Percentiles rank a stretch among this genome's conserved stretches.
Conservation (phyloP, 1,284 basidiomycete genomes). For the Golubevia pallescens region DNA sequence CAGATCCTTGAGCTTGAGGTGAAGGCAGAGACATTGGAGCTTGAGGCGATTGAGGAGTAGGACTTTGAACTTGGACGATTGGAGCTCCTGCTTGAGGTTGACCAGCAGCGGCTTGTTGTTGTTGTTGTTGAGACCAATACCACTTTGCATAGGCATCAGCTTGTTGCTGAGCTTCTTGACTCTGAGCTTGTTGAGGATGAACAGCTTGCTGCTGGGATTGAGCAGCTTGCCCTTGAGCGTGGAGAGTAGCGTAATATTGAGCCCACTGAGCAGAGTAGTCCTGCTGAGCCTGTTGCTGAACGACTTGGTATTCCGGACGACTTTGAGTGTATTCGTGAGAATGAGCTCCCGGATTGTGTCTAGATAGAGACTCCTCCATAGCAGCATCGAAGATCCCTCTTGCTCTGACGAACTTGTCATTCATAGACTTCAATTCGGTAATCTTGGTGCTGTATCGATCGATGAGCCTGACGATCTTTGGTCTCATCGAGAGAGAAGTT, state of each 20-base stretch:
- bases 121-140: conserved; percentile 16
- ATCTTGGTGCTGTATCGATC: conserved; percentile 77
- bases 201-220: conserved; percentile 7
- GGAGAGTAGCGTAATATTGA: conserved; percentile 9
- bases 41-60: neutral
- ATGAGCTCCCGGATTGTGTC: conserved; percentile 69
- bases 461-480: conserved; percentile 93
- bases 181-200: conserved; percentile 5
- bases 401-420: conserved; percentile 83
- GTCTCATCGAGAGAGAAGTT: conserved; percentile 82
- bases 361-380: conserved; percentile 86
- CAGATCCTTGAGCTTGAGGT: neutral
- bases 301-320: conserved; percentile 12
- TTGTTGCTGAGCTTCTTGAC: conserved; percentile 7
- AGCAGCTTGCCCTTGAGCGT: conserved; percentile 3
- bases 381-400: conserved; percentile 82
- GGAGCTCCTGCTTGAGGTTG: neutral
- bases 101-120: conserved; percentile 9
- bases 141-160: conserved; percentile 10
- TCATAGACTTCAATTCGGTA: conserved; percentile 80
- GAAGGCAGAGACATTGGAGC: neutral
- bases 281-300: neutral
- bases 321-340: conserved; percentile 10
- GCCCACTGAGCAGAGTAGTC: conserved; percentile 7
- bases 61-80: no score